Percentiles rank a stretch among this genome's conserved stretches.
phyloP scores from a whole-genome alignment of 805 yeast species.

The Metschnikowia santaceciliae region DNA sequence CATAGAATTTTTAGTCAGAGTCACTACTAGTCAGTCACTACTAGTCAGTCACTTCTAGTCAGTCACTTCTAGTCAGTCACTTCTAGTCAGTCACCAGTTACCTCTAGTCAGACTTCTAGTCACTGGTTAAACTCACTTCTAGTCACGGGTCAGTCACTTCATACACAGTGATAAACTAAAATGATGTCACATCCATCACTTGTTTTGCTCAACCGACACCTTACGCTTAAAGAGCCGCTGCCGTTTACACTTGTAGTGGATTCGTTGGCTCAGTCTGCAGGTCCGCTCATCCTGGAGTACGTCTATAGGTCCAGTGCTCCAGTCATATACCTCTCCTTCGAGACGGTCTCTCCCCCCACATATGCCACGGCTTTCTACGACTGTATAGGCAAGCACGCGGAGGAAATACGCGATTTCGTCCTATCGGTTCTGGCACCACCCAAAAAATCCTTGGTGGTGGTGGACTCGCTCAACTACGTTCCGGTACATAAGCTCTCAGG shows the following conservation, averaged over 20 bases:
- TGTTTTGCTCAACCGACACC: conserved; percentile 61
- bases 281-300: conserved; percentile 55
- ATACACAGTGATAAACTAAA: too few species aligned
- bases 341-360: conserved; percentile 52
- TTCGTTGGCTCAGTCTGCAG: conserved; percentile 64
- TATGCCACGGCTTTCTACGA: conserved; percentile 49
- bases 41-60: too few species aligned
- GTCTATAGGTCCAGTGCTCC: conserved; percentile 36
- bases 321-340: conserved; percentile 62
- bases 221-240: conserved; percentile 66
- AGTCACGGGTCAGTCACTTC: too few species aligned
- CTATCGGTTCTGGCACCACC: conserved; percentile 13
- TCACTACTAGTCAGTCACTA: too few species aligned
- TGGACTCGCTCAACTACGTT: conserved; percentile 69
- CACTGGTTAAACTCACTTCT: too few species aligned
- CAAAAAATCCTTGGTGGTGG: conserved; percentile 43
- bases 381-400: conserved; percentile 27
- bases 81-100: too few species aligned
- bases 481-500: conserved; percentile 41
- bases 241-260: conserved; percentile 73
- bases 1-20: too few species aligned
- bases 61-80: too few species aligned
- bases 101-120: too few species aligned
- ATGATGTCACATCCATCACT: conserved; percentile 35
- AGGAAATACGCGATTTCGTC: conserved; percentile 20